Evolutionary conservation across 768 basidiomycete species (phyloP), one percentile per base, ranked within the genome.

Genomic region (Chiua virens): DNA sequence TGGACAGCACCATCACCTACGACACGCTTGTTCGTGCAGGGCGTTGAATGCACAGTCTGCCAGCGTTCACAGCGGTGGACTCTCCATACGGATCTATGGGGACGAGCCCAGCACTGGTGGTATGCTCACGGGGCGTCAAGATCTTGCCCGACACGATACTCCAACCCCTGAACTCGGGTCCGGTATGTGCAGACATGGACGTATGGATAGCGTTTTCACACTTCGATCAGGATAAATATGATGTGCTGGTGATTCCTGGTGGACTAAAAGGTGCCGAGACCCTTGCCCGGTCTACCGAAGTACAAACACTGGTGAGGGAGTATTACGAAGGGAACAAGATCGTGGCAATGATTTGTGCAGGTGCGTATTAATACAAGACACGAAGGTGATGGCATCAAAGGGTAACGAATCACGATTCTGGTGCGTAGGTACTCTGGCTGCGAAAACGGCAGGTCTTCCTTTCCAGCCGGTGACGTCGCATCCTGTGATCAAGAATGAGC

Each of bases 281-380:
- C 0, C 81, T 92, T 38, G 81, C 89, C 1, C 72, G 73, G 27
- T 82, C 76, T 46, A 58, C 70, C 18, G 71, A 67, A 3, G 86
- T 92, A 2, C 87, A 91, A 62, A 71, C 75, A 0, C 74, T 90
- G 10, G 78, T 92, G 13, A 73, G 75, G 48, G 68, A 74, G 20
- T 91, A 82, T 59, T 64, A 71, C 8, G 56, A 70, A 8, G 46
- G 53, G 4, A 59, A 54, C 21, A 70, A 64, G 18, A 63, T 87
- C 40, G 85, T 92, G 22, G 90, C 83, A 1, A 90, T 92, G 89
- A 89, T 92, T 41, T 92, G 90, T 60, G 90, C 90, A 45, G 89
- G 89, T 85, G 47, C 30, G 76, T 65, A 23, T 23, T 6, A 7
- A n/a, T n/a, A 4, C 5, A 42, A 2, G 46, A 34, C 23, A 20